Percentiles rank a stretch among this genome's conserved stretches.
These are phyloP conservation scores for Willaertia magna DNA, from an alignment of 208 protist species.

Conservation along the genomic window DNA sequence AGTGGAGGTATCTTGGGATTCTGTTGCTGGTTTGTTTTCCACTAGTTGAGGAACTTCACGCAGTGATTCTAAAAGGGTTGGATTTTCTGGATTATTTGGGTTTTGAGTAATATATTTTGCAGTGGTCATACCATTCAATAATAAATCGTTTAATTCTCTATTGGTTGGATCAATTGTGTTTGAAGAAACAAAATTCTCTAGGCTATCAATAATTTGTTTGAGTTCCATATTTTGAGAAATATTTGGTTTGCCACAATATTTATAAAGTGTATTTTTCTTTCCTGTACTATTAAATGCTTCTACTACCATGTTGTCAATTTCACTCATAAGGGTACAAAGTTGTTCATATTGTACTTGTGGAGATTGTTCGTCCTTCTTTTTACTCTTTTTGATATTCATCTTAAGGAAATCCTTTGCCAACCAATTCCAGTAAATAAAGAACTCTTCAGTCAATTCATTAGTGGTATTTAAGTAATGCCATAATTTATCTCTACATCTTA, in stretches of 20 bases:
- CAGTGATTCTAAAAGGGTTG: not conserved
- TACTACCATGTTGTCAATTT: not conserved
- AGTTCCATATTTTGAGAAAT: not conserved
- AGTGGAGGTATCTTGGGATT: not conserved
- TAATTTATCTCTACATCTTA: not conserved
- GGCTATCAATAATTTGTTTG: not conserved
- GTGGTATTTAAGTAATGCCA: not conserved
- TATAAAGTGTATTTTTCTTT: not conserved
- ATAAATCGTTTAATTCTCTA: not conserved
- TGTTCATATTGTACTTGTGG: not conserved
- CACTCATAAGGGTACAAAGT: not conserved
- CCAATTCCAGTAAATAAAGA: slow-evolving; percentile 7
- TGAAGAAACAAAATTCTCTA: not conserved
- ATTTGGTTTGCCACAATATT: not conserved
- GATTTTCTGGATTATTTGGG: not conserved
- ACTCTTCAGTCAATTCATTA: not conserved
- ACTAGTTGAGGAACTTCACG: not conserved
- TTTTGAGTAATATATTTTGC: not conserved
- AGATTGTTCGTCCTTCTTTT: not conserved
- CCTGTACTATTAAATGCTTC: not conserved
- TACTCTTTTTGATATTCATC: not conserved
- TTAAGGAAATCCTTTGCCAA: not conserved
- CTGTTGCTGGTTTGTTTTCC: not conserved
- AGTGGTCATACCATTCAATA: not conserved
- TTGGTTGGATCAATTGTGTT: not conserved